Conservation (phyloP, 176 grass and related monocot genomes). For the Ensete ventricosum region DNA sequence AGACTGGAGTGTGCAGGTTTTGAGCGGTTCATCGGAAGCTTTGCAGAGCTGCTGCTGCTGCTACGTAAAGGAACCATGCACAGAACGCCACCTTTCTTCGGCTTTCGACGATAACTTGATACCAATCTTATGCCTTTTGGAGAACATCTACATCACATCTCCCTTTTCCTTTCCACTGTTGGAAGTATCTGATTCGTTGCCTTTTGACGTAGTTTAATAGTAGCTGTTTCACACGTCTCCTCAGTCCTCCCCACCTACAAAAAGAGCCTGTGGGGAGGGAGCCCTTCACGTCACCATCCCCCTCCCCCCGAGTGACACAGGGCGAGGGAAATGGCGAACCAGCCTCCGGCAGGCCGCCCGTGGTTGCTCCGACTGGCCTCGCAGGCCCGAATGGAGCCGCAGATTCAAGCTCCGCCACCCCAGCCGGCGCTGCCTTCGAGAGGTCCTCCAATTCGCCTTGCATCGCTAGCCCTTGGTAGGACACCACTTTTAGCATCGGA, state of each 20-base stretch:
- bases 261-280: background rate
- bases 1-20: background rate
- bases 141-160: conserved; percentile 14
- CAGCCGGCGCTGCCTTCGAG: background rate
- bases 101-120: conserved; percentile 15
- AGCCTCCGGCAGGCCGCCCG: conserved; percentile 15
- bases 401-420: background rate
- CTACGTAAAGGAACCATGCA: no score
- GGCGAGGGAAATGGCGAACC: conserved; percentile 18
- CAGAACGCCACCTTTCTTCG: no score
- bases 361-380: conserved; percentile 32
- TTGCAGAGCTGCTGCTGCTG: no score
- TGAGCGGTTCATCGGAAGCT: no score
- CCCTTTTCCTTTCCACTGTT: background rate
- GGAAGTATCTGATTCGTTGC: conserved; percentile 21
- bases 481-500: background rate
- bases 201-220: background rate
- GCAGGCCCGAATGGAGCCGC: background rate
- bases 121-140: conserved; percentile 17
- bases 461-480: background rate
- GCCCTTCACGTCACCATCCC: background rate
- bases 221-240: background rate
- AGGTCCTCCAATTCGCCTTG: background rate
- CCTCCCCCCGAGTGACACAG: background rate
- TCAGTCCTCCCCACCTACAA: conserved; percentile 16